These are phyloP conservation scores for Choanephora cucurbitarum DNA, from an alignment of 371 early-diverging fungal species.

Conservation along the genomic window DNA sequence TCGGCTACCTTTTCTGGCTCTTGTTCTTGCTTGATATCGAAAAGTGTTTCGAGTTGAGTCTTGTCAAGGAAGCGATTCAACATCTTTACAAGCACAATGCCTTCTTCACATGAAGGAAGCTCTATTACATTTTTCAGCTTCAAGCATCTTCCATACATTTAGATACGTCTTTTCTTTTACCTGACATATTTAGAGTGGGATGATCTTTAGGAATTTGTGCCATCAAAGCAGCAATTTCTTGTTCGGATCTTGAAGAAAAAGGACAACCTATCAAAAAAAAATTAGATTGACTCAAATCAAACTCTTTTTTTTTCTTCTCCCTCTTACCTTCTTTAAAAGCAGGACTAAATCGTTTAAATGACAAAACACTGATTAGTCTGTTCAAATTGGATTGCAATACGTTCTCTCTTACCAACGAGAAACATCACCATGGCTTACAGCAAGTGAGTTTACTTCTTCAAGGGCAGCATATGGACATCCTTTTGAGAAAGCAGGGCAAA, in stretches of 20 bases:
- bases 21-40: slow-evolving; percentile 12
- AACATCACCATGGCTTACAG: slow-evolving; percentile 38
- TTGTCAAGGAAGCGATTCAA: slow-evolving; percentile 37
- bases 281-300: neutral
- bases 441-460: slow-evolving; percentile 34
- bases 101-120: slow-evolving; percentile 42
- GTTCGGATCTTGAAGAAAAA: slow-evolving; percentile 40
- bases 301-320: neutral
- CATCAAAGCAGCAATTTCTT: slow-evolving; percentile 38
- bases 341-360: slow-evolving; percentile 26
- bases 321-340: slow-evolving; percentile 48
- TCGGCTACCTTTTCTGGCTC: slow-evolving; percentile 7
- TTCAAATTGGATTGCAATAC: too few relatives aligned
- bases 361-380: neutral
- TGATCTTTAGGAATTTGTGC: slow-evolving; percentile 43
- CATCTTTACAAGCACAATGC: slow-evolving; percentile 38
- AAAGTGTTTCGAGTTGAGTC: slow-evolving; percentile 26
- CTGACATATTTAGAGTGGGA: slow-evolving; percentile 39
- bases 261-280: slow-evolving; percentile 39
- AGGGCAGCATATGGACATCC: slow-evolving; percentile 53
- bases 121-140: slow-evolving; percentile 20
- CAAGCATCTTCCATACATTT: neutral
- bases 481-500: slow-evolving; percentile 51
- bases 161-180: slow-evolving; percentile 28
- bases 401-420: slow-evolving; percentile 39